phyloP scores from a whole-genome alignment of 805 yeast species.

The Nakazawaea populi region DNA sequence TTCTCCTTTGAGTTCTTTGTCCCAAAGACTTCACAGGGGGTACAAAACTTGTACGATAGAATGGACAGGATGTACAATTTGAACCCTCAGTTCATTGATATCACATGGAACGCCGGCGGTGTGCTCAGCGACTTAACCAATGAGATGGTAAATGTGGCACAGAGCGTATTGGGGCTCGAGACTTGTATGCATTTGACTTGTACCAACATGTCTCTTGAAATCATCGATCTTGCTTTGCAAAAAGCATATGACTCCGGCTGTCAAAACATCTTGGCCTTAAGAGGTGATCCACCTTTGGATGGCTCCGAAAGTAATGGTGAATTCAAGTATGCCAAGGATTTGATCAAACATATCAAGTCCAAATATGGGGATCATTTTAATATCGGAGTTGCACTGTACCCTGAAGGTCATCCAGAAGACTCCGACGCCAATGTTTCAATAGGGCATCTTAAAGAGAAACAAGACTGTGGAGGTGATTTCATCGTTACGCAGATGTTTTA shows the following conservation, averaged over 20 bases:
- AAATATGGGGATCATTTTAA: slow-evolving; percentile 85
- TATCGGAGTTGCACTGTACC: slow-evolving; percentile 96
- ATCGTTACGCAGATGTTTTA: slow-evolving; percentile 97
- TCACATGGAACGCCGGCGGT: slow-evolving; percentile 99
- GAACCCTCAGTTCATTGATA: slow-evolving; percentile 87
- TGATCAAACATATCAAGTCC: slow-evolving; percentile 66
- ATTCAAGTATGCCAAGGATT: slow-evolving; percentile 82
- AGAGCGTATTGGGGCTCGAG: slow-evolving; percentile 84
- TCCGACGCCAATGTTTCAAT: slow-evolving; percentile 45
- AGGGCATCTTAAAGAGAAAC: slow-evolving; percentile 71
- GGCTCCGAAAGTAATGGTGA: slow-evolving; percentile 75
- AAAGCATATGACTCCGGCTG: slow-evolving; percentile 90
- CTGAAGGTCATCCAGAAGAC: slow-evolving; percentile 96
- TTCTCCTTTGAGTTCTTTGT: slow-evolving; percentile 96
- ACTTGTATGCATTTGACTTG: slow-evolving; percentile 98
- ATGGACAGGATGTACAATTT: slow-evolving; percentile 96
- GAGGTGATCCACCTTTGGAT: slow-evolving; percentile 92
- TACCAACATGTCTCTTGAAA: slow-evolving; percentile 80
- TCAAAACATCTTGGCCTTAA: slow-evolving; percentile 85
- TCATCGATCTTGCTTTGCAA: slow-evolving; percentile 79
- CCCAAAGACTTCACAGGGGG: slow-evolving; percentile 96
- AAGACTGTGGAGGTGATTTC: slow-evolving; percentile 92
- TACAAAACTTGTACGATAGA: slow-evolving; percentile 90
- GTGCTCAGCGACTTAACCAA: slow-evolving; percentile 76
- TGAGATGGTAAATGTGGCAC: slow-evolving; percentile 88